Evolutionary conservation across 208 protist species (phyloP).

Genomic region (Acanthamoeba divionensis): DNA sequence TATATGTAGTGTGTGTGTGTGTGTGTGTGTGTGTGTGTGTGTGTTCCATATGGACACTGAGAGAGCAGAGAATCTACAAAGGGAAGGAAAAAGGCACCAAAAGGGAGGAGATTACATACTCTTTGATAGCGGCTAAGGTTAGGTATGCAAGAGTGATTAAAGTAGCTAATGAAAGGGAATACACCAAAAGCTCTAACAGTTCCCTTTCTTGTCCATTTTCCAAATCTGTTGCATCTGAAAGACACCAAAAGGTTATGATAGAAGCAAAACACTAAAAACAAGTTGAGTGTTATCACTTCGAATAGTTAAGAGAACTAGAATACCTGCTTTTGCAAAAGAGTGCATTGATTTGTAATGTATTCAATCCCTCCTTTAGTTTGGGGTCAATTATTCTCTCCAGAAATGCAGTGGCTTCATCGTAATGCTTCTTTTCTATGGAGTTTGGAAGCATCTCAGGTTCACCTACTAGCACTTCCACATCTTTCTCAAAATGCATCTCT

Average conservation of each 20-base stretch:
- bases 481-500: neutral
- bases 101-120: neutral
- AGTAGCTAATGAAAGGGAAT: constrained; percentile 30
- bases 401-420: neutral
- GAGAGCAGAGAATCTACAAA: neutral
- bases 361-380: constrained; percentile 6
- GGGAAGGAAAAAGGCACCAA: neutral
- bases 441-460: constrained; percentile 25
- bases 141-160: constrained; percentile 46
- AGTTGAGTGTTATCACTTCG: neutral
- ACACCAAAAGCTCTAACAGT: constrained; percentile 20
- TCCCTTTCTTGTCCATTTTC: constrained; percentile 43
- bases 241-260: too few relatives aligned
- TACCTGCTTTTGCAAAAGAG: constrained; percentile 36
- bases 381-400: neutral
- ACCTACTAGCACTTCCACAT: neutral
- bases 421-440: neutral
- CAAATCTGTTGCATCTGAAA: constrained; percentile 6
- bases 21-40: neutral
- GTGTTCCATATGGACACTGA: neutral
- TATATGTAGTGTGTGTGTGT: too few relatives aligned
- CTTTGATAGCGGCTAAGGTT: constrained; percentile 34
- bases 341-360: neutral
- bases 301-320: neutral
- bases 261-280: too few relatives aligned